Base-by-base conservation (phyloP, 495 filamentous ascomycete species). In the Xylaria telfairii region DNA sequence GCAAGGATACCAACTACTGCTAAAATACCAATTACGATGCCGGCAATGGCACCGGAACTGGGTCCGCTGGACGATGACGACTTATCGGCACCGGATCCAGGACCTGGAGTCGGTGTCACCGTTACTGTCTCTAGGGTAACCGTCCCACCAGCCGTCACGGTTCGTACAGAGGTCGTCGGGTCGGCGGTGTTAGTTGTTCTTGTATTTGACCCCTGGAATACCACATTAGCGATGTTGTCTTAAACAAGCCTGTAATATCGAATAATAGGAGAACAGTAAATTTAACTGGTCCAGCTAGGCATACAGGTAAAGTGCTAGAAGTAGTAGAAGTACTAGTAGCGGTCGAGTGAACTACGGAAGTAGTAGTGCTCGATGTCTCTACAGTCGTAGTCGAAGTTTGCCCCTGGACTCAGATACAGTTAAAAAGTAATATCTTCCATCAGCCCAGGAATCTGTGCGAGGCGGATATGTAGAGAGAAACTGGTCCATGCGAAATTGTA, bases 21-120 rank as follows among this genome's bases (percentile, higher is more conserved):
- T 13, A 83, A 41, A 28, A 84, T 78, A 56, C 83, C 84, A 4
- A 85, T 69, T 26, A 75, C 83, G 5, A 85, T 81, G 21, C 84
- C 84, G 26, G 75, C 84, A 13, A 78, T 77, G 5, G 78, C 76
- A 10, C 80, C 84, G 0, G 74, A 72, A 4, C 74, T 64, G 5
- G 83, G 79, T 0, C 81, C 80, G 30, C 59, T 71, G 3, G 17
- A 9, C 10, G 56, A 39, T 34, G 7, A 2, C n/a, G 57, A 49
- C 12, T 71, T 69, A 42, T 71, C 51, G 9, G 67, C 70, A 34
- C 74, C 78, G 0, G 76, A 56, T n/a, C 53, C 49, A 17, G 54
- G 24, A 3, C 26, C 24, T 3, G 71, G 24, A n/a, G 72, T 69
- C 0, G 81, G 79, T 15, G 72, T 75, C 39, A 81, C 78, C 0